Evolutionary conservation across 2,329 filamentous ascomycete species (phyloP), one percentile per base, ranked within the genome.

Genomic region (Paramyrothecium roridum): DNA sequence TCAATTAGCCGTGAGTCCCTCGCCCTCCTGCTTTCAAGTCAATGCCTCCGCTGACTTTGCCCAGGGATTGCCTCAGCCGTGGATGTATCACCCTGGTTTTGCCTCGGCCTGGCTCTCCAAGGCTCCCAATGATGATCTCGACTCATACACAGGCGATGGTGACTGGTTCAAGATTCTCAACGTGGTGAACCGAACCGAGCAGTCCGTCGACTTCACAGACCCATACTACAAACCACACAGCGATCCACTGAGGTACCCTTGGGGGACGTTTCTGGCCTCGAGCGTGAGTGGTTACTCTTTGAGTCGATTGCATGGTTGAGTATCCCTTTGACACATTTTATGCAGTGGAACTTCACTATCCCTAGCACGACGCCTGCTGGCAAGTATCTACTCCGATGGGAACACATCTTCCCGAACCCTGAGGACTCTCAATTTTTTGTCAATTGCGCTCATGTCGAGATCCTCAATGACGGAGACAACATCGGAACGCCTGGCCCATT

Each of bases 141-240:
- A 51, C 23, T 46, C 50, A 16, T 57, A 55, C 50, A 13, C 19
- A 3, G 56, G 56, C 50, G 53, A 57, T 19, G 56, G 53, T 50
- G 56, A 57, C 40, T 57, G 56, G 56, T 57, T 55, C 50, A 57
- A 57, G 53, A 57, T 57, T 23, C 40, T 54, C 30, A 45, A 37
- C 34, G 34, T 54, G 19, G 50, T 48, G 10, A n/a, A 21, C 21
- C 30, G 47, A 11, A 54, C 53, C 13, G 53, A 54, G 48, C 53
- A 54, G 47, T 54, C 53, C 7, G 46, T 50, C 20, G 47, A 54
- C 40, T 54, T 23, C 20, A 45, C 34, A 21, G 33, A 40, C 19
- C 47, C 47, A 10, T 47, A 54, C 19, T 50, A 6, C 19, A 21
- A 11, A 16, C 6, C 13, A 11, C 30, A 45, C 22, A n/a, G 30